Evolutionary conservation across 1,284 basidiomycete genomes (phyloP).

Genomic region (Hypsizygus ulmarius): DNA sequence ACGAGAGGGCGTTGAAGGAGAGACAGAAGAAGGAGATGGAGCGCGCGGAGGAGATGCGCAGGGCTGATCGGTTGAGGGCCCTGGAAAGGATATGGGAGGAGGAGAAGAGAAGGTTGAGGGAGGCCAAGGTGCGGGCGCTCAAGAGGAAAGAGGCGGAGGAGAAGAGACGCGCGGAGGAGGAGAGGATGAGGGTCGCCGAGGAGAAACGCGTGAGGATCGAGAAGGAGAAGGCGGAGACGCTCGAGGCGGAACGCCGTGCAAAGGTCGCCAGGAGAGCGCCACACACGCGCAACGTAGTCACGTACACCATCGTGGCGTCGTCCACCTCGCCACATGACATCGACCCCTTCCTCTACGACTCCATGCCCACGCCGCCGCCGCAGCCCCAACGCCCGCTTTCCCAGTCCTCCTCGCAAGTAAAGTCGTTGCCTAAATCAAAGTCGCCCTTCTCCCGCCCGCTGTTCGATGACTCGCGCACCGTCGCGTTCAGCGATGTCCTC

Average conservation of each 20-base stretch:
- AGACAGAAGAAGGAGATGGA: slow-evolving; percentile 38
- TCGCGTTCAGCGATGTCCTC: slow-evolving; percentile 57
- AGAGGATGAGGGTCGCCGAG: background rate
- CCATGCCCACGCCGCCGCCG: slow-evolving; percentile 22
- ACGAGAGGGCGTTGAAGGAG: slow-evolving; percentile 38
- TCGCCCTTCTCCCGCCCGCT: slow-evolving; percentile 18
- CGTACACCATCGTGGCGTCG: slow-evolving; percentile 20
- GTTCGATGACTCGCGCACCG: slow-evolving; percentile 34
- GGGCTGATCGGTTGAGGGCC: slow-evolving; percentile 41
- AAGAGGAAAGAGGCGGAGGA: slow-evolving; percentile 37
- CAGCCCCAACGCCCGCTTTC: slow-evolving; percentile 8
- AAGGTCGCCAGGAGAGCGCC: background rate
- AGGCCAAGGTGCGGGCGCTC: slow-evolving; percentile 38
- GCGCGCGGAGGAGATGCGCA: slow-evolving; percentile 31
- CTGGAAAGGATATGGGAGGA: slow-evolving; percentile 54
- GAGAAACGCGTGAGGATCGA: slow-evolving; percentile 17
- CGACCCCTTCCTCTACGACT: slow-evolving; percentile 33
- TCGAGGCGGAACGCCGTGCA: slow-evolving; percentile 13
- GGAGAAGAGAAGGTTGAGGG: slow-evolving; percentile 41
- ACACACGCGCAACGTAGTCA: slow-evolving; percentile 21
- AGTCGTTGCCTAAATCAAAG: slow-evolving; percentile 11
- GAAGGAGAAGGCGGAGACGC: slow-evolving; percentile 16
- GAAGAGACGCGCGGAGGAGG: slow-evolving; percentile 27
- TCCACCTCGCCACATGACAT: slow-evolving; percentile 7
- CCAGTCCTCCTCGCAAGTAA: slow-evolving; percentile 9